Evolutionary conservation across 768 basidiomycete species (phyloP).

Genomic region (Russula vinacea): DNA sequence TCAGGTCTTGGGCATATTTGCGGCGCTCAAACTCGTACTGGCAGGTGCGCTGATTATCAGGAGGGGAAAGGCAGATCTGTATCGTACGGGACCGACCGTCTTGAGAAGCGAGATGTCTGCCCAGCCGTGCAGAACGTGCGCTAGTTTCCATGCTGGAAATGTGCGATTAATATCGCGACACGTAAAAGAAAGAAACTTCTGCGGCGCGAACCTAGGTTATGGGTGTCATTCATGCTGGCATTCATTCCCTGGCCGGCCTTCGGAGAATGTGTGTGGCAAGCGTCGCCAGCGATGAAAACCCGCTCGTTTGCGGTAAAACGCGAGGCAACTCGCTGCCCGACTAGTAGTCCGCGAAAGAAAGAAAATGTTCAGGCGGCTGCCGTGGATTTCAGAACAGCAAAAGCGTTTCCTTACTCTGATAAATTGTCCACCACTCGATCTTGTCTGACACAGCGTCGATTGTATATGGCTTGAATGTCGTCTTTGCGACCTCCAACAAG

Average conservation of each 20-base stretch:
- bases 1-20: slow-evolving; percentile 53
- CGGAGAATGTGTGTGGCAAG: slow-evolving; percentile 46
- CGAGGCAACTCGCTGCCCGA: slow-evolving; percentile 55
- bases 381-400: slow-evolving; percentile 33
- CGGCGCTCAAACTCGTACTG: slow-evolving; percentile 55
- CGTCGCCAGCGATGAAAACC: slow-evolving; percentile 56
- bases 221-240: slow-evolving; percentile 52
- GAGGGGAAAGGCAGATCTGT: not conserved
- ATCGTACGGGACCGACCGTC: slow-evolving; percentile 38
- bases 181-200: not conserved
- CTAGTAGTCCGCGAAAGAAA: slow-evolving; percentile 31
- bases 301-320: slow-evolving; percentile 48
- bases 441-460: slow-evolving; percentile 35
- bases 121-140: slow-evolving; percentile 48
- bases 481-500: slow-evolving; percentile 45
- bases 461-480: slow-evolving; percentile 43
- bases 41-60: not conserved
- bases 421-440: slow-evolving; percentile 51
- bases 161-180: not conserved
- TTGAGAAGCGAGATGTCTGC: slow-evolving; percentile 46
- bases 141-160: slow-evolving; percentile 50
- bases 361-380: not conserved
- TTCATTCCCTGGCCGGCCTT: slow-evolving; percentile 52
- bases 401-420: slow-evolving; percentile 40
- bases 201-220: slow-evolving; percentile 41